Base-by-base conservation (phyloP, 1,284 basidiomycete genomes). In the Ganoderma sp. region DNA sequence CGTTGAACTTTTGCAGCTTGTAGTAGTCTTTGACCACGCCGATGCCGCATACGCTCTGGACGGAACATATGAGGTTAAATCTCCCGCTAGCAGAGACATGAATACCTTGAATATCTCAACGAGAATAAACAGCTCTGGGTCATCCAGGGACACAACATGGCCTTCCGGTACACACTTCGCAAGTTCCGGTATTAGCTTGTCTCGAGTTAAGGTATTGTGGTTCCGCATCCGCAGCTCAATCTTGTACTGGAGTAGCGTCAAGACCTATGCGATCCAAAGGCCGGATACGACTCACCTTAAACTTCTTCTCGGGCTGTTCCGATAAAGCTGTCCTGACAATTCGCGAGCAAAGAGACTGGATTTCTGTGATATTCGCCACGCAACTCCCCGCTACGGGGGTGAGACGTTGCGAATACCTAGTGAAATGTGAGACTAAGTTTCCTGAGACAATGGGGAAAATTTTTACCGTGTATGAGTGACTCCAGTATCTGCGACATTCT, bases 81-180 rank as follows among this genome's bases (percentile, higher is more conserved):
- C 39, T 10, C 8, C 22, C 45, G 43, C 32, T 14, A 37, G 52
- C 25, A 15, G 14, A 52, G 10, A 22, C 9, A 81, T 22, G n/a
- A 41, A 61, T 64, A 90, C 93, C 85, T 94, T 94, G 84, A 93
- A 94, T 12, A 94, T 83, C 74, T 94, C 92, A 4, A 93, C 87
- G 8, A 94, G 83, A 60, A 94, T 84, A 69, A 92, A 92, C 1
- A 92, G 78, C 57, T 91, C 85, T 0, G 93, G 88, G 70, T 88
- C 79, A 39, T 85, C 83, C 17, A 94, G 79, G 65, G 91, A 85
- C 17, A 94, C 93, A 6, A 79, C 84, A 71, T 90, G 89, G 10
- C 82, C 84, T 64, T 82, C 80, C 0, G 92, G 92, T 19, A 94
- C 86, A 73, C 88, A 91, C 69, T 85, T 83, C 0, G 90, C 93